Evolutionary conservation across 495 filamentous ascomycete genomes (phyloP).

Genomic region (Pseudevernia furfuracea): DNA sequence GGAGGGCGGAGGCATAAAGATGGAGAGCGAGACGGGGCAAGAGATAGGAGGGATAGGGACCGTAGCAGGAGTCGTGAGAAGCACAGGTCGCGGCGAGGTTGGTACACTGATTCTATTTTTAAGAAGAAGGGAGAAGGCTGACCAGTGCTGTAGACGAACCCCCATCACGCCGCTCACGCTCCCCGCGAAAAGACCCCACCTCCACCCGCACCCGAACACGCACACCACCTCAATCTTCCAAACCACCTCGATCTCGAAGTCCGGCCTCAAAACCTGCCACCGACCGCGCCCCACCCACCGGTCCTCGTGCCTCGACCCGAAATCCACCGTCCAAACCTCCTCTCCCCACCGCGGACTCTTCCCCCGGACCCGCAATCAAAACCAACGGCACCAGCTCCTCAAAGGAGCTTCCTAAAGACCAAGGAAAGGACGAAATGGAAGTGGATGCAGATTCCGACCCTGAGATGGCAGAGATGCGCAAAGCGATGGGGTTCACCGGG

Average conservation of each 20-base stretch:
- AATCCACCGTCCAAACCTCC: slow-evolving; percentile 5
- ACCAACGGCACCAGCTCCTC: slow-evolving; percentile 18
- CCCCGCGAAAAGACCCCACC: slow-evolving; percentile 30
- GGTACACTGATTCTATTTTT: neutral
- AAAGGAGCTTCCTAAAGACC: slow-evolving; percentile 31
- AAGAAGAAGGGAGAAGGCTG: slow-evolving; percentile 17
- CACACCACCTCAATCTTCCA: slow-evolving; percentile 33
- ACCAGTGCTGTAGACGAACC: slow-evolving; percentile 18
- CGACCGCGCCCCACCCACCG: slow-evolving; percentile 19
- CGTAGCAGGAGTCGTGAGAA: slow-evolving; percentile 43
- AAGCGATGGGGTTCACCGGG: slow-evolving; percentile 77
- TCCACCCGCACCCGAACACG: slow-evolving; percentile 34
- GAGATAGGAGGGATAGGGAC: slow-evolving; percentile 35
- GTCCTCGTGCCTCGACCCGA: slow-evolving; percentile 10
- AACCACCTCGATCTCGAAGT: slow-evolving; percentile 28
- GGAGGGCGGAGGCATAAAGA: slow-evolving; percentile 31
- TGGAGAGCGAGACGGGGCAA: slow-evolving; percentile 35
- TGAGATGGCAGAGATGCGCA: slow-evolving; percentile 63
- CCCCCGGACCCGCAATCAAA: slow-evolving; percentile 4
- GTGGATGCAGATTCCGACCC: slow-evolving; percentile 52
- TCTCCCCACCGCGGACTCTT: slow-evolving; percentile 21
- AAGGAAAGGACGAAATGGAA: slow-evolving; percentile 32
- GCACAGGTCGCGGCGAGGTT: slow-evolving; percentile 19
- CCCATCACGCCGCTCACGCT: slow-evolving; percentile 38
- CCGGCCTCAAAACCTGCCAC: slow-evolving; percentile 29